A percentile compares a stretch with the other conserved stretches of the same genome.
These are phyloP conservation scores for Strobilomyces dryophilus DNA, from an alignment of 768 basidiomycete genomes.

Conservation along the genomic window DNA sequence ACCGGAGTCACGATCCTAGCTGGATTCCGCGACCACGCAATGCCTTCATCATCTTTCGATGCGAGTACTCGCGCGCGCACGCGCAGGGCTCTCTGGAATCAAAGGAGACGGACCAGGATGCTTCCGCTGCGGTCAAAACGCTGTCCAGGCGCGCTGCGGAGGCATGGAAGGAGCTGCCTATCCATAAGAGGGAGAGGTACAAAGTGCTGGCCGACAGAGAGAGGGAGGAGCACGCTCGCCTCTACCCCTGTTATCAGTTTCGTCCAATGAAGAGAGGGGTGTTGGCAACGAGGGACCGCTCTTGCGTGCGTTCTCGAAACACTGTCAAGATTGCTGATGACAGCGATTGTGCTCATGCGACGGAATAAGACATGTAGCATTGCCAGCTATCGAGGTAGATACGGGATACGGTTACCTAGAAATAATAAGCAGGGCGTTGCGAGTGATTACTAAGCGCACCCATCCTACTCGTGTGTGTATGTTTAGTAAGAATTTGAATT, in stretches of 20 bases:
- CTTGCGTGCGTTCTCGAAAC: conserved; percentile 17
- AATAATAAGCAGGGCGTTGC: no score
- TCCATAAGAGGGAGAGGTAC: conserved; percentile 46
- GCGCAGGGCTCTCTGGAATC: conserved; percentile 34
- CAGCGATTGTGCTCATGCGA: no score
- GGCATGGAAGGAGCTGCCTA: conserved; percentile 62
- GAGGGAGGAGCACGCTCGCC: conserved; percentile 50
- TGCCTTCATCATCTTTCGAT: conserved; percentile 70
- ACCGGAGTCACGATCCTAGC: conserved; percentile 45
- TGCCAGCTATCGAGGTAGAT: no score
- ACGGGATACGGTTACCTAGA: no score
- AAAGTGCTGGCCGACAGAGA: conserved; percentile 51
- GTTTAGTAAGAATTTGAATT: no score
- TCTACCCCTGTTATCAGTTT: conserved; percentile 62
- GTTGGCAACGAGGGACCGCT: conserved; percentile 16
- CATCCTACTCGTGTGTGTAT: no score
- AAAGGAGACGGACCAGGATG: conserved; percentile 25
- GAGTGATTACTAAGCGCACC: no score
- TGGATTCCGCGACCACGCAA: conserved; percentile 68
- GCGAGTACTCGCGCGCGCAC: conserved; percentile 53
- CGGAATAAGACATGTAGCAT: no score
- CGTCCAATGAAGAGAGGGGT: conserved; percentile 45
- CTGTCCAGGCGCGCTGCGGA: conserved; percentile 76
- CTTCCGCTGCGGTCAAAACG: conserved; percentile 37
- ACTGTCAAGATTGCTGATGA: no score